phyloP scores from a whole-genome alignment of 805 yeast species.

The Ogataea angusta region DNA sequence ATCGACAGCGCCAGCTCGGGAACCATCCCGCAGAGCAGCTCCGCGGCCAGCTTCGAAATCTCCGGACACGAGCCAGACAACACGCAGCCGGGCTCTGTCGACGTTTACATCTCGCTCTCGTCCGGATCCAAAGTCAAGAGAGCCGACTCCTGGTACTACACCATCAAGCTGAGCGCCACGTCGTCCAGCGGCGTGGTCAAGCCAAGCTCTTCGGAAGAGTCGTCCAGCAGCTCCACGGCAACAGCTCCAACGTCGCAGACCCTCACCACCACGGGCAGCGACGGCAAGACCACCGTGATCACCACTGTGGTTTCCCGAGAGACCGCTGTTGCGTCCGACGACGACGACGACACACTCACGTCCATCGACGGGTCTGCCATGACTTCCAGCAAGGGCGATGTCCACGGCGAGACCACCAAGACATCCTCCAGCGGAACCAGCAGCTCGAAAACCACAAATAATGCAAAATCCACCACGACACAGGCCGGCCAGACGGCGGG shows the following conservation, averaged over 20 bases:
- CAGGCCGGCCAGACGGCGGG: background rate
- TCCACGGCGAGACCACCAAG: background rate
- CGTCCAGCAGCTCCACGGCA: background rate
- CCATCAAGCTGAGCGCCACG: conserved; percentile 6
- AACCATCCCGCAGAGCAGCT: conserved; percentile 1
- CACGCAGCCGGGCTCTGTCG: conserved; percentile 6
- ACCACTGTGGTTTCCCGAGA: conserved; percentile 1
- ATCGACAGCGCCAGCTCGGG: conserved; percentile 1
- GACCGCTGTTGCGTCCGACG: background rate
- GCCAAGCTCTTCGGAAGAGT: conserved; percentile 1
- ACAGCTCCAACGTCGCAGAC: background rate
- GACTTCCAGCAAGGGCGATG: background rate
- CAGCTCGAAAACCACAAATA: background rate
- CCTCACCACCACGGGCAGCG: conserved; percentile 5
- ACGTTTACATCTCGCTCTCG: conserved; percentile 6
- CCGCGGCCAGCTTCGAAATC: conserved; percentile 7
- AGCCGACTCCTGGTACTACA: conserved; percentile 10
- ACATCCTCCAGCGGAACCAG: background rate
- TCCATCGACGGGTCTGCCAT: conserved; percentile 6
- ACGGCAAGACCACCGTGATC: background rate
- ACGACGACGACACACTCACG: conserved; percentile 1
- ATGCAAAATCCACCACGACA: background rate
- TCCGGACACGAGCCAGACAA: conserved; percentile 9
- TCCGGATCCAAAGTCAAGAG: conserved; percentile 7
- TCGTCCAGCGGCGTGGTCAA: conserved; percentile 9